phyloP scores from a whole-genome alignment of 176 grass and related monocot species.

The Musa schizocarpa region DNA sequence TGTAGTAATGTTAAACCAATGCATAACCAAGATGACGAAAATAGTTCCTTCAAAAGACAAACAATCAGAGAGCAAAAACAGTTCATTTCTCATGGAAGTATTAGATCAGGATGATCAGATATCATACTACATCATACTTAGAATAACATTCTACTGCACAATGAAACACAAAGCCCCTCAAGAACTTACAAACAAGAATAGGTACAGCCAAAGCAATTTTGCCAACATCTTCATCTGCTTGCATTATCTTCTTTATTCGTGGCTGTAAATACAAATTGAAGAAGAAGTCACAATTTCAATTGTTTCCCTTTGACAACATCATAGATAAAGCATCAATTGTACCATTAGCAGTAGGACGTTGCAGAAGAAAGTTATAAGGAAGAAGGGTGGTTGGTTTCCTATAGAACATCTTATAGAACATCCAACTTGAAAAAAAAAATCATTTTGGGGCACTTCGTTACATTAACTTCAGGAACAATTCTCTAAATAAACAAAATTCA shows the following conservation, averaged over 20 bases:
- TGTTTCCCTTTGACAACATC: not conserved
- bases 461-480: too few relatives aligned
- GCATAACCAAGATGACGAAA: too few relatives aligned
- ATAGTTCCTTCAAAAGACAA: too few relatives aligned
- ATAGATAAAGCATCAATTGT: not conserved
- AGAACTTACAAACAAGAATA: constrained; percentile 95
- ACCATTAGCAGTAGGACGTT: not conserved
- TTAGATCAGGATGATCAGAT: too few relatives aligned
- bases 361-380: too few relatives aligned
- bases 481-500: too few relatives aligned
- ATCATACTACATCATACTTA: not conserved
- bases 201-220: constrained; percentile 92
- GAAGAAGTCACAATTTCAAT: not conserved
- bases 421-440: too few relatives aligned
- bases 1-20: not conserved
- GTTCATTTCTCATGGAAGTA: too few relatives aligned
- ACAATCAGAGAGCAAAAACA: too few relatives aligned
- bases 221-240: constrained; percentile 92
- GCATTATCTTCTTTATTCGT: constrained; percentile 99
- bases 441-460: too few relatives aligned
- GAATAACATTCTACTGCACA: not conserved
- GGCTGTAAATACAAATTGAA: constrained; percentile 30
- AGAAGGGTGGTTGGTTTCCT: too few relatives aligned
- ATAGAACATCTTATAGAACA: too few relatives aligned
- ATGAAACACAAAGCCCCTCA: not conserved